Base-by-base conservation (phyloP, 345 rosid species). In the Excoecaria cochinchinensis region DNA sequence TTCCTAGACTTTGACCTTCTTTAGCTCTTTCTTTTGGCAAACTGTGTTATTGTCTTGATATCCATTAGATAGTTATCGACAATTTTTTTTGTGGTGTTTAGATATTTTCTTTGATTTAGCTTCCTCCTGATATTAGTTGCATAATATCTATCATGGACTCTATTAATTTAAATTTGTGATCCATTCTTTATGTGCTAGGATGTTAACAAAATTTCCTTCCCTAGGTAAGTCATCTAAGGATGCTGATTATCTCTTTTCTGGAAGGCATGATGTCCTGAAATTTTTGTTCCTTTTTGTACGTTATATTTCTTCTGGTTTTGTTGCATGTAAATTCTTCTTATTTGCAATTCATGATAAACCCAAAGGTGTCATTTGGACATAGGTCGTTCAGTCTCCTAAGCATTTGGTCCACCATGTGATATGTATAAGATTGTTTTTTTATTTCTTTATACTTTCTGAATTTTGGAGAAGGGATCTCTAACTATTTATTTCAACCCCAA, bases 191-290 rank as follows among this genome's bases (percentile, higher is more conserved):
- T 75, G n/a, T 69, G 50, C 21, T 25, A 63, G 52, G 69, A 62
- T 56, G 77, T 76, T 71, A 73, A 74, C 74, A 73, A 31, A 31
- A 39, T 77, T 81, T 77, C 73, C 69, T 77, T 73, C 53, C 52
- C 71, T 69, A 71, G 78, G 70, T 77, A 77, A 74, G 76, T 56
- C 65, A 77, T 70, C 50, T 63, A 64, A 65, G 52, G 46, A 36
- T 73, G 66, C n/a, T 69, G 72, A 31, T 63, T 57, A 71, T 56
- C 68, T 48, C 68, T 44, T 59, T 68, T 81, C 57, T 31, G 2
- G 50, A 73, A 73, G 60, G 71, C 44, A 69, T 11, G 73, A 56
- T 48, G 64, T 31, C 14, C 36, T 68, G 36, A 58, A 58, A 8
- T 17, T 19, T 9, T 39, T 64, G 10, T 16, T 25, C 1, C 31